Percentiles rank a stretch among this genome's conserved stretches.
phyloP scores from a whole-genome alignment of 2,329 filamentous ascomycete species.

The Cladosporium sp. region DNA sequence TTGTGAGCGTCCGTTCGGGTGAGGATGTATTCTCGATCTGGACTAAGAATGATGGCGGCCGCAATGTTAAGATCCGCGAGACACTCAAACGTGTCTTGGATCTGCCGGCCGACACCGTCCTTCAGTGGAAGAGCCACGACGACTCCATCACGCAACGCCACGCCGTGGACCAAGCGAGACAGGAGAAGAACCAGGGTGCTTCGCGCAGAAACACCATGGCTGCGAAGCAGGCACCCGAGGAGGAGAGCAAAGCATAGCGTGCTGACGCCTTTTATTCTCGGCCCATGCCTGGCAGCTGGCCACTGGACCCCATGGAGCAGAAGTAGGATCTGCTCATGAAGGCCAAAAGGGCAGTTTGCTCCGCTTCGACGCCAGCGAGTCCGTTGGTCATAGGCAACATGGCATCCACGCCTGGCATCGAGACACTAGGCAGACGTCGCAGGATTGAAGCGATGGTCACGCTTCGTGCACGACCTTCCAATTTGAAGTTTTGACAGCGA shows the following conservation, averaged over 20 bases:
- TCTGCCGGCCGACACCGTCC: conserved; percentile 83
- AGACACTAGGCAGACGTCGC: not conserved
- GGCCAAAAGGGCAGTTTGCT: not conserved
- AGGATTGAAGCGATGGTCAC: not conserved
- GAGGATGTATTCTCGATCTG: conserved; percentile 98
- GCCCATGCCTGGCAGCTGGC: conserved; percentile 20
- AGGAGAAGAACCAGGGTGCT: conserved; percentile 68
- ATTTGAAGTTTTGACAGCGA: not conserved
- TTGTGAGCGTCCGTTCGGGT: conserved; percentile 89
- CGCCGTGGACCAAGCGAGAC: conserved; percentile 86
- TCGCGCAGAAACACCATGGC: conserved; percentile 44
- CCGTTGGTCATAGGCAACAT: not conserved
- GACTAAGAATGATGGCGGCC: conserved; percentile 89
- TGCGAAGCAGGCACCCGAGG: conserved; percentile 24
- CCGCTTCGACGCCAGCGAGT: not conserved
- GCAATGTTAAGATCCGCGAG: conserved; percentile 97
- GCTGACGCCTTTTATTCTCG: conserved; percentile 1
- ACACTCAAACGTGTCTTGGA: conserved; percentile 88
- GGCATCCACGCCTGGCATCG: not conserved
- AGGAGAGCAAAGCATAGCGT: conserved; percentile 17
- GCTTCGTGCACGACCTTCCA: not conserved
- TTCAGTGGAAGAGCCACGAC: conserved; percentile 95
- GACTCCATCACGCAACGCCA: conserved; percentile 91
- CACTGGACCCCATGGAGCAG: conserved; percentile 5
- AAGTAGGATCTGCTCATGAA: not conserved